These are phyloP conservation scores for Perkinsus olseni DNA, from an alignment of 169 alveolate genomes.

Conservation along the genomic window DNA sequence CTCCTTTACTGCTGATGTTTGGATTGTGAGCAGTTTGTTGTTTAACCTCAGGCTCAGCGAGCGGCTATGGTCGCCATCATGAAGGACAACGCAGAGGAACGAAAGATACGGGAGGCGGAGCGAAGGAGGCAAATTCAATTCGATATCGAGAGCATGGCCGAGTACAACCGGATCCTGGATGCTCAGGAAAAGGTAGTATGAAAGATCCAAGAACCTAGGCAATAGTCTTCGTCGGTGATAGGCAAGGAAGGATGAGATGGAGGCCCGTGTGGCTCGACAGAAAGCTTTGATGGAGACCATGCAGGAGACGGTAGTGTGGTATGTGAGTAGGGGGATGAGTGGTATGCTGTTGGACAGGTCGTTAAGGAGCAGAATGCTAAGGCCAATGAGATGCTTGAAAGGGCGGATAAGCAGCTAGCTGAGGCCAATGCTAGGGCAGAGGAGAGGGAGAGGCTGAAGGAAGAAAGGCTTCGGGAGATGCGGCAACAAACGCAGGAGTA, in stretches of 20 bases:
- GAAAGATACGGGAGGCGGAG: background rate
- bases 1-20: background rate
- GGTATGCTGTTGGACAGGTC: background rate
- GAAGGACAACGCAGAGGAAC: background rate
- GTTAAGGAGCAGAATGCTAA: background rate
- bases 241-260: background rate
- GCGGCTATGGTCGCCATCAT: background rate
- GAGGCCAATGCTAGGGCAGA: background rate
- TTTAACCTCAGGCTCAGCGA: background rate
- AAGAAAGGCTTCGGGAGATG: background rate
- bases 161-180: background rate
- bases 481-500: background rate
- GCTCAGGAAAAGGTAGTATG: background rate
- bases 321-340: background rate
- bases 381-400: background rate
- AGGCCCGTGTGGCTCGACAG: background rate
- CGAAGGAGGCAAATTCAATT: background rate
- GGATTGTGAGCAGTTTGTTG: too few species aligned
- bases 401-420: background rate
- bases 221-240: background rate
- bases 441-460: background rate
- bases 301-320: background rate
- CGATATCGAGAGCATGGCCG: background rate
- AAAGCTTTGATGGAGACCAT: background rate
- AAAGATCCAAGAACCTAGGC: background rate